These are phyloP conservation scores for Barnettozyma populi DNA, from an alignment of 805 yeast genomes.

Conservation along the genomic window DNA sequence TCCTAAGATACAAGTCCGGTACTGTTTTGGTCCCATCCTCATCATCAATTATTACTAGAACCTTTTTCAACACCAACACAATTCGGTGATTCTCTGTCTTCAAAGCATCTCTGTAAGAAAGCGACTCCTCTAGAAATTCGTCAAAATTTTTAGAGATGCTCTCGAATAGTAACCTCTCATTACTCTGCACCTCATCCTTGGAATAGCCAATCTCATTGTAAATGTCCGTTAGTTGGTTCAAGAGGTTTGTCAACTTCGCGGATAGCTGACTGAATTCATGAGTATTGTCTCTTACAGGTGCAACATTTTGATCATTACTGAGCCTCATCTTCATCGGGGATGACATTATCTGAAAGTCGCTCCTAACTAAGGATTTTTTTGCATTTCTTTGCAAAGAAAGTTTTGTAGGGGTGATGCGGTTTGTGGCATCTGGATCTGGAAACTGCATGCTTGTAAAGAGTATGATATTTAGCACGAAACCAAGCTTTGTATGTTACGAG, in stretches of 20 bases:
- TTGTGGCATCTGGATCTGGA: constrained; percentile 1
- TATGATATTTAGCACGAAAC: not conserved
- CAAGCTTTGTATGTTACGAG: not conserved
- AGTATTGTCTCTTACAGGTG: constrained; percentile 6
- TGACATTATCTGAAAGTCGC: constrained; percentile 15
- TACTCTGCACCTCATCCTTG: constrained; percentile 40
- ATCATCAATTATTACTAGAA: constrained; percentile 31
- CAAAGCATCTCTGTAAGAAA: constrained; percentile 30
- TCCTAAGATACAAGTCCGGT: constrained; percentile 37
- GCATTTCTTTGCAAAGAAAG: constrained; percentile 8
- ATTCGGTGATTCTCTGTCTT: constrained; percentile 25
- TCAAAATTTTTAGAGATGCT: constrained; percentile 45
- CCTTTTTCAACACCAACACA: constrained; percentile 25
- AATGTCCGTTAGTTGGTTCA: constrained; percentile 38
- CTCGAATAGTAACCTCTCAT: constrained; percentile 45
- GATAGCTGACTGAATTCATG: constrained; percentile 16
- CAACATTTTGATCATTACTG: not conserved
- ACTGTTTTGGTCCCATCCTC: constrained; percentile 34
- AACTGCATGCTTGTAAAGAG: not conserved
- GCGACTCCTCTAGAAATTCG: constrained; percentile 34
- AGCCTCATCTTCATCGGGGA: constrained; percentile 23
- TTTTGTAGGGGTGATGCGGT: constrained; percentile 14
- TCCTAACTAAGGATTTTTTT: not conserved
- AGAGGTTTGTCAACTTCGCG: constrained; percentile 13
- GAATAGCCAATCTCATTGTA: constrained; percentile 54